Evolutionary conservation across 768 basidiomycete genomes (phyloP), one percentile per base, ranked within the genome.

Genomic region (Tricholoma terreum): DNA sequence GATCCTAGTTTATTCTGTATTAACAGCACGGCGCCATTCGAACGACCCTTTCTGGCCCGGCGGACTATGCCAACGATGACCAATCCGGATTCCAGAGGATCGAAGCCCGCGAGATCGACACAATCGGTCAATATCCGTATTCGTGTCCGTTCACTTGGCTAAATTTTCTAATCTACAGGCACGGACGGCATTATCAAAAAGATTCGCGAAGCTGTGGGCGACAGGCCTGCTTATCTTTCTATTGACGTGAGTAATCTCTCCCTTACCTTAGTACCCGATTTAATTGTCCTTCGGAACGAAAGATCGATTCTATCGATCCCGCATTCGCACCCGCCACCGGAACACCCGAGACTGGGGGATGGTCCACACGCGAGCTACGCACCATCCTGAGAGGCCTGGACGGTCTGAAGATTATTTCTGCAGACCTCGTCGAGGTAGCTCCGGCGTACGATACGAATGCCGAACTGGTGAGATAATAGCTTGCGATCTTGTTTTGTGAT

Each of bases 41-140:
- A 43, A 93, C 92, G 14, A 90, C 90, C 1, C 77, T 94, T 31
- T 87, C 89, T 55, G 87, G 89, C 7, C 84, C 83, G 3, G 82
- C 82, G 52, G 92, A 94, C 71, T 87, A 92, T 63, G 79, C 71
- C 1, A 89, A 92, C 65, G 91, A 94, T 67, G 84, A 89, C 59
- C 79, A 75, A 1, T 84, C 86, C 11, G 92, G 92, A 1, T 94
- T 94, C 71, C 80, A 90, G 61, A 77, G 90, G 40, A 89, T 94
- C 59, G 87, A 90, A 63, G 89, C 92, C 0, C 84, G 88, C 22
- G 92, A 93, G 65, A 90, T 94, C 56, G 92, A 94, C 64, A 86
- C 83, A 4, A 79, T 91, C 42, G 92, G 92, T 79, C 17, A 50
- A 34, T 15, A 30, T 27, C 6, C 52, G 15, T 58, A n/a, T 38